Evolutionary conservation across 805 yeast genomes (phyloP), one percentile per base, ranked within the genome.

Genomic region (Lachancea cidri): DNA sequence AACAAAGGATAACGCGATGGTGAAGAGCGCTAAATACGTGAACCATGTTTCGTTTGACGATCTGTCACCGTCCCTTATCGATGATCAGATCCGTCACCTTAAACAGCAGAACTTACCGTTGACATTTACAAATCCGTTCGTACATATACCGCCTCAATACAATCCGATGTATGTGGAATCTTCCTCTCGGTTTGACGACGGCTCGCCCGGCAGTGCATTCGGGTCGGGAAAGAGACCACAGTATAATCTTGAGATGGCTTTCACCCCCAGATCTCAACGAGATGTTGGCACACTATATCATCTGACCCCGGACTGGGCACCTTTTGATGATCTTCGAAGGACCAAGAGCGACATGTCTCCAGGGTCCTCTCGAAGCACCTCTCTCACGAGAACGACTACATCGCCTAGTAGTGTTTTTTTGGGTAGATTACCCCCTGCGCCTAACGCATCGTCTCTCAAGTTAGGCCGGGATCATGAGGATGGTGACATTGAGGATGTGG

Each of bases 1-100:
- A 11, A 11, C 27, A 22, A 22, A 22, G 11, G 27, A 22, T 22
- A 22, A 22, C 27, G 11, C 27, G n/a, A 29, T 29, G 32, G 7
- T 15, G 6, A 11, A 29, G n/a, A 14, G 27, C 15, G 25, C 38
- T 27, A 35, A 33, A 15, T 60, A 52, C 36, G 47, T 50, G 14
- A 52, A 50, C 13, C 62, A 57, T 36, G 60, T 61, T 5, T 60
- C 65, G 13, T 61, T 61, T 32, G 62, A 61, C 44, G 62, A 61
- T 42, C 43, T 61, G 6, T 45, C 63, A 11, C 65, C 66, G 7
- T 38, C 55, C 3, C 39, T 57, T 30, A 40, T 50, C 1, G 63
- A 59, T 36, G 62, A 56, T 27, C 60, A 59, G 43, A 53, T 50
- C 3, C 46, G 46, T n/a, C 35, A 43, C 6, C 29, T 51, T 18